These are phyloP conservation scores for Rhodotorula graminis DNA, from an alignment of 768 basidiomycete genomes.

Conservation along the genomic window DNA sequence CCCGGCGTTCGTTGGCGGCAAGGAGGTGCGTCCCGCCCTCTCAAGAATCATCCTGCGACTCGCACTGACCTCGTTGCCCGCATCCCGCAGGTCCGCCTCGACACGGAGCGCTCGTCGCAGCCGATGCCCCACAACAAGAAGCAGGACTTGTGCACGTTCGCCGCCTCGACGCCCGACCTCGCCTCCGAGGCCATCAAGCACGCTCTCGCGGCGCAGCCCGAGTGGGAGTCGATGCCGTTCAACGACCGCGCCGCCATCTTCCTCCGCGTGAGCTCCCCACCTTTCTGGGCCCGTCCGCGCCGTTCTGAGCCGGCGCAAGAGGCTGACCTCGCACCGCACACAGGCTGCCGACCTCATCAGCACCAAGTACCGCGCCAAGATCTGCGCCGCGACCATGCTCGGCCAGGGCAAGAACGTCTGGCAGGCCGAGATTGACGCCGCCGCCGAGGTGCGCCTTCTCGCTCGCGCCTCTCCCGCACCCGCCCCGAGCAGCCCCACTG, in stretches of 20 bases:
- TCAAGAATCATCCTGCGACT: constrained; percentile 48
- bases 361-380: constrained; percentile 90
- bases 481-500: not conserved
- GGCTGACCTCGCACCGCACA: too few species aligned
- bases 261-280: constrained; percentile 58
- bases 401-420: constrained; percentile 99
- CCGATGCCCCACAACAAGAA: constrained; percentile 81
- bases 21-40: constrained; percentile 56
- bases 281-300: not conserved
- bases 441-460: constrained; percentile 70
- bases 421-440: constrained; percentile 99
- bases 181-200: constrained; percentile 76
- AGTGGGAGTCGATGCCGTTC: constrained; percentile 95
- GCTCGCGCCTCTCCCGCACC: not conserved
- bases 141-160: constrained; percentile 72
- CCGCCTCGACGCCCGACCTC: constrained; percentile 74
- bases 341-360: constrained; percentile 85
- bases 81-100: constrained; percentile 52
- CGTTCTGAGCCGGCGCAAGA: too few species aligned
- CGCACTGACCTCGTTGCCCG: constrained; percentile 59
- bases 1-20: constrained; percentile 86
- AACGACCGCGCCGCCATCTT: constrained; percentile 96
- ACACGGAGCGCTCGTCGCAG: constrained; percentile 28
- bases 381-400: constrained; percentile 93
- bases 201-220: constrained; percentile 74